Base-by-base conservation (phyloP, 805 yeast species). In the Hanseniaspora mollemarum region DNA sequence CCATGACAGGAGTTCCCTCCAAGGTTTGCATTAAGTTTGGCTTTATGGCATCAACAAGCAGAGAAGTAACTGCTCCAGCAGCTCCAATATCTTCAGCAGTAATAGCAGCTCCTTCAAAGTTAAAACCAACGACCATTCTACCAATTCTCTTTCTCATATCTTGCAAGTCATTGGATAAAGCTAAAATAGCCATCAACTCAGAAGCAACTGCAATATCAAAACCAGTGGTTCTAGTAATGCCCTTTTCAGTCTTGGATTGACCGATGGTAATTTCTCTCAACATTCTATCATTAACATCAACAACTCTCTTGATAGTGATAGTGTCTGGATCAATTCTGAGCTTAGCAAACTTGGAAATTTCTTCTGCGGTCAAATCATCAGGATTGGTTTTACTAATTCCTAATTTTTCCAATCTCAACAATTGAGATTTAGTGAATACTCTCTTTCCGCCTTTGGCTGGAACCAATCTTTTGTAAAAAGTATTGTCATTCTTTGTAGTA, bases 1-100 rank as follows among this genome's bases (percentile, higher is more conserved):
- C 95, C 62, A 90, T 80, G 24, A 90, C 97, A 5, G 97, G 97
- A 7, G 96, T 88, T 54, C 97, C 97, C 69, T 90, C 96, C 55
- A 90, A 75, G 46, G 96, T 86, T 69, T 90, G 97, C 97, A 90
- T 90, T 64, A 90, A 68, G 65, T 86, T 90, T 57, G 97, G 97
- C 71, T 88, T 90, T 65, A 90, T 81, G 22, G 97, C 95, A 64
- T 90, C 97, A 70, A 87, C 90, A 74, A 90, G 72, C 61, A 90
- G 74, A 12, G 97, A 96, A 45, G 96, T 83, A 55, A 90, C 70
- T 16, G 97, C 97, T 61, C 97, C 97, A 25, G 95, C 95, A 67
- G 86, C 80, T 32, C 96, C 96, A 59, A 90, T 73, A 63, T 90
- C 97, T 65, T 90, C 96, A 59, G 88, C 85, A 46, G 97, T 88